Evolutionary conservation across 805 yeast species (phyloP), one percentile per base, ranked within the genome.

Genomic region (Metschnikowia cubensis): DNA sequence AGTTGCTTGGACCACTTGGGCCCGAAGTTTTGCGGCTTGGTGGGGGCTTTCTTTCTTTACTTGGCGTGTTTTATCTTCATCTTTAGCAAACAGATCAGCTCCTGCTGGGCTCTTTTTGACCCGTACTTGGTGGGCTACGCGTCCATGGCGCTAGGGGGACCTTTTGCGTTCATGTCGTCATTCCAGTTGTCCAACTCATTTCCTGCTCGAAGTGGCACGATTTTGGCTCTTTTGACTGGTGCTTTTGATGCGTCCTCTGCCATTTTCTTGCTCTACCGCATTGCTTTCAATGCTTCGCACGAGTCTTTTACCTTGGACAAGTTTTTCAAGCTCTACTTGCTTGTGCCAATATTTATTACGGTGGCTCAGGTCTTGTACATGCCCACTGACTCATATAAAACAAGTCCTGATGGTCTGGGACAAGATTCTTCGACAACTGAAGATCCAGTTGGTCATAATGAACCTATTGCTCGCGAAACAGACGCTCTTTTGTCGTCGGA

Each of bases 161-260:
- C 84, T 15, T 79, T 80, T 63, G 72, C 79, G 0, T 80, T 66
- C 62, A 80, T 80, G 55, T 78, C 83, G 7, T 74, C 79, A 6
- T 80, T 80, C 65, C 84, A 80, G 61, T 69, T 80, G 50, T 78
- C 83, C 21, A 80, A 80, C 58, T 70, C 83, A 3, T 80, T 80
- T 62, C 84, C 84, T 2, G 67, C 71, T 45, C 72, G 71, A 46
- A 75, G 81, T 17, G 84, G 84, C 6, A 64, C 77, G 13, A 70
- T 80, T 18, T 67, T 80, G 56, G 83, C 83, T 20, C 64, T 80
- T 39, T 61, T 80, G 49, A 79, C 83, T 1, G 84, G 84, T 15
- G 83, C 84, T 0, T 80, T 80, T 53, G 84, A 80, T 63, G 77
- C 84, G 8, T 78, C 83, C 2, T 75, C 81, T 7, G 83, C 83